These are phyloP conservation scores for Shiraia sp. DNA, from an alignment of 2,329 filamentous ascomycete species.

Conservation along the genomic window DNA sequence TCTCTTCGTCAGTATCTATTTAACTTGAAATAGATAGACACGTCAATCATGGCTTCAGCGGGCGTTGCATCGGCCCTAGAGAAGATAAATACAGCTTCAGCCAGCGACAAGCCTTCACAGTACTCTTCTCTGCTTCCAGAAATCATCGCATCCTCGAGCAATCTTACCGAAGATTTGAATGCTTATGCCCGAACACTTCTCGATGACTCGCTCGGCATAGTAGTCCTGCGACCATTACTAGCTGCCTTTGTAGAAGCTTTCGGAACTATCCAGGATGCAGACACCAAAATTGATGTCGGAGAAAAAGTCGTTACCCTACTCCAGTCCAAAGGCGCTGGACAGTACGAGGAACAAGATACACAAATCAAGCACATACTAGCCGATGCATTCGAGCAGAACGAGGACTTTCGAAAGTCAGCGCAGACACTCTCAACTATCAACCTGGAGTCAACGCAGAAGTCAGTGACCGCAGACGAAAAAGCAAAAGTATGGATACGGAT, in stretches of 20 bases:
- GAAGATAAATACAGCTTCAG: slow-evolving; percentile 53
- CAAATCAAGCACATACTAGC: slow-evolving; percentile 79
- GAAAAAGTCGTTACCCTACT: slow-evolving; percentile 72
- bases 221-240: slow-evolving; percentile 74
- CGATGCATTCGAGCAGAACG: slow-evolving; percentile 77
- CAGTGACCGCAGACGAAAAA: slow-evolving; percentile 79
- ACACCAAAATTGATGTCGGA: slow-evolving; percentile 75
- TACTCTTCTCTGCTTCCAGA: slow-evolving; percentile 63
- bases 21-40: slow-evolving; percentile 1
- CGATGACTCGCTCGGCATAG: slow-evolving; percentile 71
- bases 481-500: slow-evolving; percentile 90
- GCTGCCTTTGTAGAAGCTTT: slow-evolving; percentile 68
- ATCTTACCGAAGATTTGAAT: slow-evolving; percentile 65
- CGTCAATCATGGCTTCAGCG: slow-evolving; percentile 53
- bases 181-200: slow-evolving; percentile 71
- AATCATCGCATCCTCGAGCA: slow-evolving; percentile 54
- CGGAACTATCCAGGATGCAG: slow-evolving; percentile 61
- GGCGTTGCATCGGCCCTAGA: slow-evolving; percentile 54
- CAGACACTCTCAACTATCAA: slow-evolving; percentile 80
- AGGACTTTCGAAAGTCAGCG: slow-evolving; percentile 80
- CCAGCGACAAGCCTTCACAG: slow-evolving; percentile 56
- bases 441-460: slow-evolving; percentile 84
- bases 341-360: slow-evolving; percentile 82
- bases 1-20: neutral
- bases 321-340: slow-evolving; percentile 66